Evolutionary conservation across 2,329 filamentous ascomycete genomes (phyloP), one percentile per base, ranked within the genome.

Genomic region (Grosmannia clavigera): DNA sequence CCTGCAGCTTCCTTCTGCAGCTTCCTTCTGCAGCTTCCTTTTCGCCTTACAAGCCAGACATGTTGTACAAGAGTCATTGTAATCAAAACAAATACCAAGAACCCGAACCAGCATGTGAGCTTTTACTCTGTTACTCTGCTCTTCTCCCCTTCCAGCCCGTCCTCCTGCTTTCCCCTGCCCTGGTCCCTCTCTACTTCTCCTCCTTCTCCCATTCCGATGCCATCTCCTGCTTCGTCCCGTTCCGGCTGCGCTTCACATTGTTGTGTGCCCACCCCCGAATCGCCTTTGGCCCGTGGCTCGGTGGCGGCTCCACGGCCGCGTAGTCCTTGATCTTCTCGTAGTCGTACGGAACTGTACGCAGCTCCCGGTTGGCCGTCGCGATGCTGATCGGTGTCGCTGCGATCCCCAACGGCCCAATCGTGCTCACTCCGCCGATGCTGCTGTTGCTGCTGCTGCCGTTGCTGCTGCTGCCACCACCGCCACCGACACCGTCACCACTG

Each of bases 261-360:
- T 75, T 75, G 33, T 76, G 72, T 55, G 79, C 81, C 81, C 81
- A 84, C 1, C 81, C 81, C 33, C 81, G 70, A 38, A 84, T 82
- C 52, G 76, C 75, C 14, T 79, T 81, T 0, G 81, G 81, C 0
- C 80, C 81, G 19, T 77, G 78, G 55, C 75, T 76, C 10, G 81
- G 81, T 35, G 82, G 75, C 16, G 80, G 78, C 57, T 82, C 80
- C 22, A 75, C 76, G 2, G 80, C 75, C 4, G 74, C 73, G 52
- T 81, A 82, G 65, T 84, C 81, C 66, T 83, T 83, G 67, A 83
- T 82, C 63, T 78, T 76, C 33, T 73, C 74, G 55, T 78, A 76
- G 61, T 79, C 74, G 64, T 83, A 84, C 46, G 78, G 78, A 3
- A 82, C 80, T 4, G 81, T 82, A 60, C 81, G 78, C n/a, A 84